These are phyloP conservation scores for Roridomyces roridus DNA, from an alignment of 768 basidiomycete genomes.

Conservation along the genomic window DNA sequence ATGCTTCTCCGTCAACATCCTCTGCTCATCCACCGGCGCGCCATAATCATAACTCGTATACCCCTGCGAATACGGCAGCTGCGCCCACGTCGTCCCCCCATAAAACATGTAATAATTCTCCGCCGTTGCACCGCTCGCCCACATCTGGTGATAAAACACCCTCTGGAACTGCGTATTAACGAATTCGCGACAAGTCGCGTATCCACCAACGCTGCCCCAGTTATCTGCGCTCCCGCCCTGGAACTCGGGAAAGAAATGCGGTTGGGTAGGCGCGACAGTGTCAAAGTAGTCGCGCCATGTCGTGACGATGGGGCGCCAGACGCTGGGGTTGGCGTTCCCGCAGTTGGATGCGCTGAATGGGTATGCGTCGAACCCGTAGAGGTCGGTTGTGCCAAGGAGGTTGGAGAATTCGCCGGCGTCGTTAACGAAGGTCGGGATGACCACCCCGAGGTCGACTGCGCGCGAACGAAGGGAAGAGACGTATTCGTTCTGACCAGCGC, in stretches of 20 bases:
- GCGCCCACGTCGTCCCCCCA: slow-evolving; percentile 20
- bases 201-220: slow-evolving; percentile 51
- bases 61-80: slow-evolving; percentile 13
- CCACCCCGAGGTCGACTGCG: slow-evolving; percentile 45
- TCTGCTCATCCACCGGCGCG: slow-evolving; percentile 54
- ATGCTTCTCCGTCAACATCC: slow-evolving; percentile 57
- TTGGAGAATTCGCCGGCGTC: slow-evolving; percentile 47
- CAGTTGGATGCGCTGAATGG: slow-evolving; percentile 49
- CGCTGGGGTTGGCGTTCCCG: slow-evolving; percentile 58
- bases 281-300: slow-evolving; percentile 14
- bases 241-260: slow-evolving; percentile 34
- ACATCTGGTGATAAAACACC: slow-evolving; percentile 63
- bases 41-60: slow-evolving; percentile 64
- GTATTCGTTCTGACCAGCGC: slow-evolving; percentile 42
- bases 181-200: slow-evolving; percentile 52
- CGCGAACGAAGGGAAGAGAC: slow-evolving; percentile 48
- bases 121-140: slow-evolving; percentile 64
- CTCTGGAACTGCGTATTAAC: slow-evolving; percentile 57
- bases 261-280: slow-evolving; percentile 13
- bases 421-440: slow-evolving; percentile 62
- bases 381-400: slow-evolving; percentile 58
- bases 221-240: slow-evolving; percentile 64
- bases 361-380: slow-evolving; percentile 59
- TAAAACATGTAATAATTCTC: slow-evolving; percentile 70
- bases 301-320: slow-evolving; percentile 41